Base-by-base conservation (phyloP, 1,139 yeast genomes). In the Meyerozyma guilliermondii region DNA sequence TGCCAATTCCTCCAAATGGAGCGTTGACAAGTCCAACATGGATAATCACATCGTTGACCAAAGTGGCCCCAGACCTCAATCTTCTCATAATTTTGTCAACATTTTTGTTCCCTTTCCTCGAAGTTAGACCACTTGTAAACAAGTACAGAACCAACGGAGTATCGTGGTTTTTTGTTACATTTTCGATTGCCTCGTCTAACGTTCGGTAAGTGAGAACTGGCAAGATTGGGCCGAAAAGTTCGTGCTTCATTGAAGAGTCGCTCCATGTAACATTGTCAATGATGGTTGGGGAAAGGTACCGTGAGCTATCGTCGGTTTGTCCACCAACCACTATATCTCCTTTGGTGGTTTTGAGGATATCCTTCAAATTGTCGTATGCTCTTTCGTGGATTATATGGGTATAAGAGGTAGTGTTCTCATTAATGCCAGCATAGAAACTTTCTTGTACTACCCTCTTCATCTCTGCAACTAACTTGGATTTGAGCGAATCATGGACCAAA, bases 1-100 rank as follows among this genome's bases (percentile, higher is more conserved):
- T 61, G 16, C 98, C 97, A 46, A 89, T 66, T 30, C 98, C 98
- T 35, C 98, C 98, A 63, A 92, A 91, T 23, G 98, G 98, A 7
- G 88, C 78, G 45, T 75, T 74, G n/a, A 72, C 52, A 45, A 87
- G 71, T 0, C 79, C 91, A 36, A 79, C 89, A 48, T 89, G 96
- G 55, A 87, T 50, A 43, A 88, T 46, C 1, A 82, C 74, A 49
- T 91, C 97, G 57, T 89, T 88, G 48, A 87, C 68, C 38, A 80
- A 60, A 13, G 81, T 69, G 9, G 79, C 88, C 22, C 98, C 98
- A 0, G 95, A 83, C 54, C 95, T 76, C 20, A 88, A 67, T 14
- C 69, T 57, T 6, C 66, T 61, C 46, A 76, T 64, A 42, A 89
- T 76, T 39, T 58, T 58, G 35, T 81, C 70, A 41, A 78, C 67